Percentiles rank a stretch among this genome's conserved stretches.
These are phyloP conservation scores for Solanum infundibuliforme DNA, from an alignment of 257 asterid species.

Conservation along the genomic window DNA sequence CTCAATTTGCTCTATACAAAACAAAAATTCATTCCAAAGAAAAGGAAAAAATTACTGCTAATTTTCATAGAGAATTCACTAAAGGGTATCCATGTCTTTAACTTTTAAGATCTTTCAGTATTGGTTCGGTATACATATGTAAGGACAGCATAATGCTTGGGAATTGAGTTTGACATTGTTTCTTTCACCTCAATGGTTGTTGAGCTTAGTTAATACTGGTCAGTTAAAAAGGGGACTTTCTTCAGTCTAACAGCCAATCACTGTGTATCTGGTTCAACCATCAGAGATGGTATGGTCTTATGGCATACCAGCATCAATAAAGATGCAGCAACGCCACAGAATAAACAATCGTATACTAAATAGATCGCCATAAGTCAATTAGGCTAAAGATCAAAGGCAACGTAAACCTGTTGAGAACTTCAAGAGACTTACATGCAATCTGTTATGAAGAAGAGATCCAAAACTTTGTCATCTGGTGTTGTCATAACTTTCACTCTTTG, in stretches of 20 bases:
- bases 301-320: background rate
- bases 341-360: background rate
- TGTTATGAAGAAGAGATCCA: slow-evolving; percentile 45
- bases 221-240: background rate
- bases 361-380: background rate
- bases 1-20: background rate
- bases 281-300: background rate
- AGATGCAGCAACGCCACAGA: background rate
- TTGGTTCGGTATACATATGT: background rate
- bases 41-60: background rate
- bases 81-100: background rate
- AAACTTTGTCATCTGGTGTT: slow-evolving; percentile 44
- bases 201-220: background rate
- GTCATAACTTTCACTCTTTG: slow-evolving; percentile 47
- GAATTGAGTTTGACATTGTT: background rate
- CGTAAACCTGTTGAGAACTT: background rate
- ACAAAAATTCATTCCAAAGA: background rate
- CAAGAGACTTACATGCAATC: slow-evolving; percentile 28
- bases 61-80: background rate
- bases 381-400: background rate
- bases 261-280: background rate
- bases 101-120: background rate
- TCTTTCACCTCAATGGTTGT: background rate
- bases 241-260: background rate
- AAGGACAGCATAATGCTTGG: background rate